These are phyloP conservation scores for Macrocybe gigantea DNA, from an alignment of 768 basidiomycete genomes.

Conservation along the genomic window DNA sequence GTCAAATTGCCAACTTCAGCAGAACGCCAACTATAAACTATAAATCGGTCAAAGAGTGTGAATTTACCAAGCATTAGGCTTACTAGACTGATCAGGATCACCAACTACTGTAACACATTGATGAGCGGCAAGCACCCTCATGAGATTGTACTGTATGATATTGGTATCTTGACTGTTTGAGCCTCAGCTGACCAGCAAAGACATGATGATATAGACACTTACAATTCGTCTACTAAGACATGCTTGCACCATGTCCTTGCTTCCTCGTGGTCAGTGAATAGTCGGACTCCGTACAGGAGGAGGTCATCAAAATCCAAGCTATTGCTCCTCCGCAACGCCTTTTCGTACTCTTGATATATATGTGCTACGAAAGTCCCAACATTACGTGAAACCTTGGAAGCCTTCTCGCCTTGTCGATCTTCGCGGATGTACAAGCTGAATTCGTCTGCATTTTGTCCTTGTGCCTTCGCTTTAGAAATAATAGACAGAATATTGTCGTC, in stretches of 20 bases:
- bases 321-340: slow-evolving; percentile 51
- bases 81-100: slow-evolving; percentile 88
- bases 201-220: slow-evolving; percentile 21
- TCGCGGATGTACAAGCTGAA: slow-evolving; percentile 24
- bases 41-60: slow-evolving; percentile 1
- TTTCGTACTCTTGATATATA: slow-evolving; percentile 65
- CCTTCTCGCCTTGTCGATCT: slow-evolving; percentile 8
- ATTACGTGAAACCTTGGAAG: slow-evolving; percentile 11
- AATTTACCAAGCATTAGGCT: slow-evolving; percentile 8
- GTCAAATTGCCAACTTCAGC: slow-evolving; percentile 71
- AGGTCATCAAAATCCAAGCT: slow-evolving; percentile 88
- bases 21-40: slow-evolving; percentile 84
- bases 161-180: slow-evolving; percentile 73
- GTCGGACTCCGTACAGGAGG: slow-evolving; percentile 61
- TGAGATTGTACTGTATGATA: slow-evolving; percentile 72
- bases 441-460: slow-evolving; percentile 50
- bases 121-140: slow-evolving; percentile 55
- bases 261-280: slow-evolving; percentile 46
- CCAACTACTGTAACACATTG: slow-evolving; percentile 76
- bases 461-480: slow-evolving; percentile 76
- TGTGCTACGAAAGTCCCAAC: slow-evolving; percentile 38
- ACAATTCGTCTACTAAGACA: slow-evolving; percentile 82
- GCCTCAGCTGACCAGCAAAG: not conserved
- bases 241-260: slow-evolving; percentile 58
- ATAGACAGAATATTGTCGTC: slow-evolving; percentile 46